Base-by-base conservation (phyloP, 306 rosid genomes). In the Mimosa bimucronata region DNA sequence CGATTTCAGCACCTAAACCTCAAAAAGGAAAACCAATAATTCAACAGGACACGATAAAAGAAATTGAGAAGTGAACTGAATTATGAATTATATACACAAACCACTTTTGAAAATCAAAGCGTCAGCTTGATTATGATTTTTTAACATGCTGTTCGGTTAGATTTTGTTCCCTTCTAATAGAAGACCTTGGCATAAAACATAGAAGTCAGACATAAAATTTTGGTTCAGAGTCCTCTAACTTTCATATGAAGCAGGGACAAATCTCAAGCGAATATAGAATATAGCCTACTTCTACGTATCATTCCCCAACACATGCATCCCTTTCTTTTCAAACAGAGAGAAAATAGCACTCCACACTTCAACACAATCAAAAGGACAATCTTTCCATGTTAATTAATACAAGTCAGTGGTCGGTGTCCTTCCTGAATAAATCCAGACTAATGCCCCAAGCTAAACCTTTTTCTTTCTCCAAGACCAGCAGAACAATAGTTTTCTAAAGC, bases 1-100 rank as follows among this genome's bases (percentile, higher is more conserved):
- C 73, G 82, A 30, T 66, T 53, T 77, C 86, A 58, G 85, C 66
- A 73, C 80, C 85, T 80, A 53, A 34, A 68, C 31, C 75, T 73
- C 79, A 53, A 61, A 41, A 34, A 42, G 52, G 75, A 52, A 25
- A 60, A 38, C 34, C 65, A n/a, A 25, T 13, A 23, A 77, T 64
- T 50, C 71, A 78, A 74, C 44, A 16, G 15, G n/a, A 23, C 62
- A 52, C 37, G 19, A 34, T 58, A 46, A 1, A 21, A 71, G 18
- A 65, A 44, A 76, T 71, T 77, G 11, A 79, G 72, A 6, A 64
- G 61, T 73, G 55, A 66, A 66, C 50, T 13, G 16, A 45, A 14
- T 11, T 45, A 11, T 45, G 16, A 45, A 45, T 45, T 11, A 45
- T 12, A 30, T 64, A 15, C 23, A 66, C 26, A 37, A 34, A 66